These are phyloP conservation scores for Penicillium sclerotiorum DNA, from an alignment of 2,329 filamentous ascomycete genomes.

Conservation along the genomic window DNA sequence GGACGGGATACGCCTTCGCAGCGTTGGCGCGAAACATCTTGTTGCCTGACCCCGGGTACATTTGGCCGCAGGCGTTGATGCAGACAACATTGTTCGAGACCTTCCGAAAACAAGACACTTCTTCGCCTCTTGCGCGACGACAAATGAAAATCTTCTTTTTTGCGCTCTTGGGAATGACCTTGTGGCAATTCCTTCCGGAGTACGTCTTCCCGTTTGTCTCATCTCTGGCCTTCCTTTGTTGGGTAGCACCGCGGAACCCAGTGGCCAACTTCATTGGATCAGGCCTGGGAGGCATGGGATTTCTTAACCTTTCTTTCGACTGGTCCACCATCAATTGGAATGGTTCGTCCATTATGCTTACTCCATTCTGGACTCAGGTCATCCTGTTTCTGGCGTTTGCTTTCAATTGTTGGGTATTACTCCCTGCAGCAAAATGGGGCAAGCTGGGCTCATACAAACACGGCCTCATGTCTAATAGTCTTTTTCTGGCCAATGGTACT, in stretches of 20 bases:
- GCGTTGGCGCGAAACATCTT: slow-evolving; percentile 60
- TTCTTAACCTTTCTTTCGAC: slow-evolving; percentile 62
- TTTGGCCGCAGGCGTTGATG: slow-evolving; percentile 57
- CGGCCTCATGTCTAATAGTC: slow-evolving; percentile 61
- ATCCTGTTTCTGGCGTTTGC: slow-evolving; percentile 60
- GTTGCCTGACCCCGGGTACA: slow-evolving; percentile 61
- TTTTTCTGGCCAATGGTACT: slow-evolving; percentile 55
- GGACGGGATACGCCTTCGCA: slow-evolving; percentile 62
- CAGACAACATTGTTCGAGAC: slow-evolving; percentile 64
- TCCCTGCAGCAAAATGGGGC: slow-evolving; percentile 63
- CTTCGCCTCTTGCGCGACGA: slow-evolving; percentile 52
- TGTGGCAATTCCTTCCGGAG: slow-evolving; percentile 66
- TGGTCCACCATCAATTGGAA: slow-evolving; percentile 63
- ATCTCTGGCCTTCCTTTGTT: slow-evolving; percentile 64
- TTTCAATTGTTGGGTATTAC: slow-evolving; percentile 60
- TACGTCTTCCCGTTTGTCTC: slow-evolving; percentile 62
- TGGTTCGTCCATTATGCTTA: slow-evolving; percentile 53
- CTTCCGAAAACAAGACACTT: slow-evolving; percentile 50
- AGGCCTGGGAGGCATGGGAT: slow-evolving; percentile 64
- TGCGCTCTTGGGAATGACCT: slow-evolving; percentile 54
- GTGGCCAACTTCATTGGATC: slow-evolving; percentile 64
- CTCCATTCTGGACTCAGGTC: slow-evolving; percentile 63
- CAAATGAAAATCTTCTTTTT: slow-evolving; percentile 62
- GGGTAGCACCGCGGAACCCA: slow-evolving; percentile 62
- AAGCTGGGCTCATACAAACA: slow-evolving; percentile 56